Percentiles rank a stretch among this genome's conserved stretches.
phyloP scores from a whole-genome alignment of 2,329 filamentous ascomycete species.

The Colletotrichum liriopes region DNA sequence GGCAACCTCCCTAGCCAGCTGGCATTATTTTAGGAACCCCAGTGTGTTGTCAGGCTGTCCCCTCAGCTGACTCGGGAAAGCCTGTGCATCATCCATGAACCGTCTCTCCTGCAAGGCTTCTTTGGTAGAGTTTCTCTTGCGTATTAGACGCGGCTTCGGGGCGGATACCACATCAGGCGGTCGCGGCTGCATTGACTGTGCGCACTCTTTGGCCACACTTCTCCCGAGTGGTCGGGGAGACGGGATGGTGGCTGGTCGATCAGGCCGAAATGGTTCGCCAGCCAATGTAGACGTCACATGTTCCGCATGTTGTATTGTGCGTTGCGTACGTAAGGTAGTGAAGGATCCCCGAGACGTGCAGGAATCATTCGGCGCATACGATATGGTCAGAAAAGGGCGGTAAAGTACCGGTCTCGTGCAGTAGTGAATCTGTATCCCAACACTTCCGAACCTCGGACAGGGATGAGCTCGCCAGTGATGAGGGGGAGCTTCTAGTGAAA shows the following conservation, averaged over 20 bases:
- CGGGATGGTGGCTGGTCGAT: conserved; percentile 19
- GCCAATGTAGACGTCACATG: conserved; percentile 16
- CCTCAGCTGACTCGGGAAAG: conserved; percentile 17
- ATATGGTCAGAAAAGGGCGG: not conserved
- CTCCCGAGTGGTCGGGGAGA: conserved; percentile 6
- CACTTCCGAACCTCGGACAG: not conserved
- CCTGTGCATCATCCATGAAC: not conserved
- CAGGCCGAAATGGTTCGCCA: conserved; percentile 1
- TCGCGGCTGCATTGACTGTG: conserved; percentile 7
- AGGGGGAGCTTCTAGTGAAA: conserved; percentile 10
- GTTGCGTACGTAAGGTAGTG: conserved; percentile 1
- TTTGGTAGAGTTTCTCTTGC: not conserved
- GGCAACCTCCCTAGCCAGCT: conserved; percentile 23
- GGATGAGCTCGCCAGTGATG: conserved; percentile 8
- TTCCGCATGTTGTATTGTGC: not conserved
- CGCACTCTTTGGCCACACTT: not conserved
- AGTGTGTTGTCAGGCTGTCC: not conserved
- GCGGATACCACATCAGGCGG: not conserved
- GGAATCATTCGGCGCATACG: not conserved
- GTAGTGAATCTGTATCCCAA: not conserved
- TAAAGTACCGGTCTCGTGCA: not conserved
- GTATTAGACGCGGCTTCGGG: conserved; percentile 1
- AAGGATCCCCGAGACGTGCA: conserved; percentile 25
- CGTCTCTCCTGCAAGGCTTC: not conserved
- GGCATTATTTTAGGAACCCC: conserved; percentile 7